phyloP scores from a whole-genome alignment of 2,329 filamentous ascomycete genomes.

The Davidsoniella eucalypti region DNA sequence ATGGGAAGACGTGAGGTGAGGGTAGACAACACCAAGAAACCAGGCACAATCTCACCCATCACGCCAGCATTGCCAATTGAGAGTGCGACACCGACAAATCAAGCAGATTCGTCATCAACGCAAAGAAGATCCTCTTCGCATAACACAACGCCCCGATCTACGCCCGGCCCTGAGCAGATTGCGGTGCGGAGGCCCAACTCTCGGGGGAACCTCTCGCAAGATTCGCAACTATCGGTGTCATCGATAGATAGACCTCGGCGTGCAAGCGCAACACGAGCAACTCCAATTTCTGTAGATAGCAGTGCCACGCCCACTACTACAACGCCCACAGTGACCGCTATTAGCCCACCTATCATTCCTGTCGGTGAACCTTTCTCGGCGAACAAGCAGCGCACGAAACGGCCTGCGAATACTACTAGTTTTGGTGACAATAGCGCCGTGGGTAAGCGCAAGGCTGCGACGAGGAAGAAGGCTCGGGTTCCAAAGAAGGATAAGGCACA shows the following conservation, averaged over 20 bases:
- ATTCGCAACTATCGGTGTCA: constrained; percentile 23
- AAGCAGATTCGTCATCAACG: constrained; percentile 13
- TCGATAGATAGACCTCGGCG: constrained; percentile 38
- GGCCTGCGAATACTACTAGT: constrained; percentile 48
- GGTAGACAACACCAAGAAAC: constrained; percentile 24
- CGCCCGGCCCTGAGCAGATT: constrained; percentile 22
- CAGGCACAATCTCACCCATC: constrained; percentile 17
- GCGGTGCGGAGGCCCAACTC: constrained; percentile 30
- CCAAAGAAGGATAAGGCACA: constrained; percentile 36
- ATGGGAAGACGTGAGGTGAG: constrained; percentile 29
- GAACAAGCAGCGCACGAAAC: constrained; percentile 42
- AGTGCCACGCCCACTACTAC: constrained; percentile 4
- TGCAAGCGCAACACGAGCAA: constrained; percentile 39
- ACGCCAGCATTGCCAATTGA: constrained; percentile 11
- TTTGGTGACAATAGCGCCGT: constrained; percentile 49
- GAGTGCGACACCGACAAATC: constrained; percentile 17
- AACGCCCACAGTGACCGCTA: neutral
- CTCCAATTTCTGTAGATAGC: constrained; percentile 32
- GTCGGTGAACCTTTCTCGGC: too few relatives aligned
- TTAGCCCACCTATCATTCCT: constrained; percentile 18
- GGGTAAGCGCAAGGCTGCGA: constrained; percentile 53
- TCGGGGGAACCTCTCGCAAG: constrained; percentile 35
- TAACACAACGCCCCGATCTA: constrained; percentile 18
- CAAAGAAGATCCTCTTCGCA: constrained; percentile 12
- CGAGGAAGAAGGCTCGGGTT: constrained; percentile 43